phyloP scores from a whole-genome alignment of 495 filamentous ascomycete genomes.

The Penicillium maclennaniae region DNA sequence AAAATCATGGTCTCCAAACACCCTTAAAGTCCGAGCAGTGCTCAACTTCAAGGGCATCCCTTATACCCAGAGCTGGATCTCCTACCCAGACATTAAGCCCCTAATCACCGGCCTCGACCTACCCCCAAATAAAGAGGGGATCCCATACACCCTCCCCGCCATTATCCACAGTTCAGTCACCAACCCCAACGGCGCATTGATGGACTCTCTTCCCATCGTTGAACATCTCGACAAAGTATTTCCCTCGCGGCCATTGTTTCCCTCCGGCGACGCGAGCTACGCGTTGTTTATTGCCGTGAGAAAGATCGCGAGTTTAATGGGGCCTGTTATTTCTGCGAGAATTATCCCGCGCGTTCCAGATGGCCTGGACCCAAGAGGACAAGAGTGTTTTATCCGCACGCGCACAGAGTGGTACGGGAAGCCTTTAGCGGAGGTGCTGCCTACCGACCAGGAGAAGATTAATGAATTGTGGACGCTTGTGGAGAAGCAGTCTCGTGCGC shows the following conservation, averaged over 20 bases:
- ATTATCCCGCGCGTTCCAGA: slow-evolving; percentile 22
- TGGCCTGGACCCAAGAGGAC: slow-evolving; percentile 26
- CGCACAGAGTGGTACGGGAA: slow-evolving; percentile 28
- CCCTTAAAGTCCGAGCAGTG: slow-evolving; percentile 34
- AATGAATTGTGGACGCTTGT: slow-evolving; percentile 12
- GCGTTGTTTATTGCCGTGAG: slow-evolving; percentile 25
- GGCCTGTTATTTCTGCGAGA: neutral
- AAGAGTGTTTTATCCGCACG: slow-evolving; percentile 31
- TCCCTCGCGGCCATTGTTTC: slow-evolving; percentile 30
- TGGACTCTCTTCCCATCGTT: slow-evolving; percentile 40
- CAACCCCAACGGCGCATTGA: slow-evolving; percentile 29
- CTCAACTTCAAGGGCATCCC: slow-evolving; percentile 42
- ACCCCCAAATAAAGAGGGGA: slow-evolving; percentile 17
- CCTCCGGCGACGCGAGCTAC: slow-evolving; percentile 32
- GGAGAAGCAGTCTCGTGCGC: slow-evolving; percentile 10
- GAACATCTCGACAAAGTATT: slow-evolving; percentile 33
- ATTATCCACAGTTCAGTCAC: slow-evolving; percentile 31
- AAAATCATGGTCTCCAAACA: slow-evolving; percentile 43
- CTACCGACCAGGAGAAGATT: slow-evolving; percentile 15
- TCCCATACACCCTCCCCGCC: slow-evolving; percentile 37
- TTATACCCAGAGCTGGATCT: slow-evolving; percentile 40
- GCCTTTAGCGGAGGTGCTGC: slow-evolving; percentile 28
- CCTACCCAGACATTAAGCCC: slow-evolving; percentile 40
- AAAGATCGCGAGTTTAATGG: slow-evolving; percentile 41
- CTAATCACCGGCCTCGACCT: slow-evolving; percentile 25